Evolutionary conservation across 225 moss, liverwort and hornwort genomes (phyloP).

Genomic region (Takakia lepidozioides): DNA sequence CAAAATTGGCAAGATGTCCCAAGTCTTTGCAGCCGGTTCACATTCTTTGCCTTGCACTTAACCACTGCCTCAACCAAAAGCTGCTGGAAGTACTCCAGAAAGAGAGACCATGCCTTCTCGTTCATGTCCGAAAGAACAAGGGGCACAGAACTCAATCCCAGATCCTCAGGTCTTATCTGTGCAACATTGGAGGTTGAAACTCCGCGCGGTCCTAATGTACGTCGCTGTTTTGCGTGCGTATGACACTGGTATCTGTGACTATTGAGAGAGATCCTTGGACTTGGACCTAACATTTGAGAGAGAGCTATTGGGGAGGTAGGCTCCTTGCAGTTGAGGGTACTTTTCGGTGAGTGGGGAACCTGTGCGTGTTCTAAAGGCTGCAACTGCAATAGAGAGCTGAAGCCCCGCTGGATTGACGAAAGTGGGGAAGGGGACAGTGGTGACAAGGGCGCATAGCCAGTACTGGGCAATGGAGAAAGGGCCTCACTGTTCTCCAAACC

Average conservation of each 20-base stretch:
- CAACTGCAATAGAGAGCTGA: conserved; percentile 47
- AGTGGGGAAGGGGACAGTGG: conserved; percentile 11
- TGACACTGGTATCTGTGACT: too few species aligned
- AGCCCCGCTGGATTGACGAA: conserved; percentile 24
- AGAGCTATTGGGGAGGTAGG: too few species aligned
- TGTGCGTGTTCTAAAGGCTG: conserved; percentile 27
- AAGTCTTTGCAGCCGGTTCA: conserved; percentile 63
- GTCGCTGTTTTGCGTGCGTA: too few species aligned
- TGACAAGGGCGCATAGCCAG: conserved; percentile 18
- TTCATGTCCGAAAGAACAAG: conserved; percentile 48
- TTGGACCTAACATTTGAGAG: too few species aligned
- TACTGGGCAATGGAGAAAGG: conserved; percentile 15
- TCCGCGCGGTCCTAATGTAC: too few species aligned
- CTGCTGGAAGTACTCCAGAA: conserved; percentile 48
- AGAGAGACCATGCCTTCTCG: conserved; percentile 58
- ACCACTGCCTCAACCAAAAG: conserved; percentile 46
- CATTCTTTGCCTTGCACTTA: conserved; percentile 60
- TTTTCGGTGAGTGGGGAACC: conserved; percentile 30
- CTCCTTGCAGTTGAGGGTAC: conserved; percentile 15
- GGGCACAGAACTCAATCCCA: too few species aligned
- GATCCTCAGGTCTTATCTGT: too few species aligned
- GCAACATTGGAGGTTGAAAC: too few species aligned
- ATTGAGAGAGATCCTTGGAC: too few species aligned
- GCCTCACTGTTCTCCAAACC: conserved; percentile 15
- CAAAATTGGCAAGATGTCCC: conserved; percentile 58